Evolutionary conservation across 225 moss, liverwort and hornwort species (phyloP).

Genomic region (Climacium dendroides): DNA sequence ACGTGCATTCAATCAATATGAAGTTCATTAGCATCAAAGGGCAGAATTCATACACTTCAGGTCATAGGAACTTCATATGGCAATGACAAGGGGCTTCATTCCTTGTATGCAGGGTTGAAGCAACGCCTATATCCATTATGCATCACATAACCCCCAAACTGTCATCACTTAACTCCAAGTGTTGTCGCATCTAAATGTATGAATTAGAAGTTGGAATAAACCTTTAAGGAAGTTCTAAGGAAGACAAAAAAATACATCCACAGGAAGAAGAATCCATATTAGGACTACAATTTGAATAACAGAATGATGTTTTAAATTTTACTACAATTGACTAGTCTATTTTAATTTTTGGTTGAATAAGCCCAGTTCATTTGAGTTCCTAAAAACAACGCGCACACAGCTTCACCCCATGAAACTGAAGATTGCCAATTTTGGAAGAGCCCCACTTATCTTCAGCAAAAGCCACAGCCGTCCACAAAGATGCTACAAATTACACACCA

Average conservation of each 20-base stretch:
- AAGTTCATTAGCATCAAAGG: background rate
- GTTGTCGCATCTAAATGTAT: background rate
- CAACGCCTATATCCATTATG: too few species aligned
- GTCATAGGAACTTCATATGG: background rate
- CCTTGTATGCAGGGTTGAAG: background rate
- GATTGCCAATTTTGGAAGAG: constrained; percentile 56
- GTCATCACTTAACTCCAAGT: background rate
- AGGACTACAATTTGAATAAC: background rate
- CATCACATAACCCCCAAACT: background rate
- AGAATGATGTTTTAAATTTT: background rate
- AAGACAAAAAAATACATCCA: background rate
- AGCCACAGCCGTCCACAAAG: constrained; percentile 59
- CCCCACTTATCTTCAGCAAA: constrained; percentile 80
- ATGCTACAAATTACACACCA: constrained; percentile 34
- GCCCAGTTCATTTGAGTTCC: background rate
- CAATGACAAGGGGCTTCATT: background rate
- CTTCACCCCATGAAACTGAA: constrained; percentile 70
- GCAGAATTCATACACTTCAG: too few species aligned
- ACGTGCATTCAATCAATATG: too few species aligned
- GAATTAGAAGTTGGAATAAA: background rate
- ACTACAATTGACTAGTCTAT: background rate
- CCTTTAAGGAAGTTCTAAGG: background rate
- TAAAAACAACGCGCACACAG: constrained; percentile 65
- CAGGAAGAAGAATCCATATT: background rate
- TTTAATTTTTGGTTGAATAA: background rate